These are phyloP conservation scores for Melaleuca quinquenervia DNA, from an alignment of 345 rosid species.

Conservation along the genomic window DNA sequence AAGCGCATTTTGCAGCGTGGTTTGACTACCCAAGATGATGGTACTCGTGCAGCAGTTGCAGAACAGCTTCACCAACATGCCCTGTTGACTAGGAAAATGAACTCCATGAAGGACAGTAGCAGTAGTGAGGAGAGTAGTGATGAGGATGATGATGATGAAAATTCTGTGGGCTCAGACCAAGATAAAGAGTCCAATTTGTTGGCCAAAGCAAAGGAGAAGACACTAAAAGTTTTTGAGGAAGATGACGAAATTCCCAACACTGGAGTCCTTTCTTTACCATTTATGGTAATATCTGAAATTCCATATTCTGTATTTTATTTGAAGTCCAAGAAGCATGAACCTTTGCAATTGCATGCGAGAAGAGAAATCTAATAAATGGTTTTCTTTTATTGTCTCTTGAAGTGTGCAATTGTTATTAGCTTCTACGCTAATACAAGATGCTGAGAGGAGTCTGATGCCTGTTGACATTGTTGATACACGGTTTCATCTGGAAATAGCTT, in stretches of 20 bases:
- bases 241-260: conserved; percentile 52
- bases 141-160: conserved; percentile 38
- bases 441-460: not conserved
- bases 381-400: not conserved
- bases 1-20: conserved; percentile 64
- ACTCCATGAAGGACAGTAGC: conserved; percentile 49
- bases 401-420: not conserved
- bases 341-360: not conserved
- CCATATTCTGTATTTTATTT: not conserved
- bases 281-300: conserved; percentile 49
- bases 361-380: not conserved
- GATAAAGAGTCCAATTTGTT: conserved; percentile 47
- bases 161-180: conserved; percentile 37
- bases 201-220: conserved; percentile 64
- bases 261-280: conserved; percentile 84
- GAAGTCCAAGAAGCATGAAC: not conserved
- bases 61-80: conserved; percentile 80
- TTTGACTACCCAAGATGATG: conserved; percentile 63
- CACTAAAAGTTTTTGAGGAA: conserved; percentile 50
- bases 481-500: not conserved
- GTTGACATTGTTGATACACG: not conserved
- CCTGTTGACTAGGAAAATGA: conserved; percentile 75
- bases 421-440: not conserved
- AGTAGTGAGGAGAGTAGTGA: conserved; percentile 47
- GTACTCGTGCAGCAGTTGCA: conserved; percentile 66